Evolutionary conservation across 2,329 filamentous ascomycete species (phyloP).

Genomic region (Penicillium sp.): DNA sequence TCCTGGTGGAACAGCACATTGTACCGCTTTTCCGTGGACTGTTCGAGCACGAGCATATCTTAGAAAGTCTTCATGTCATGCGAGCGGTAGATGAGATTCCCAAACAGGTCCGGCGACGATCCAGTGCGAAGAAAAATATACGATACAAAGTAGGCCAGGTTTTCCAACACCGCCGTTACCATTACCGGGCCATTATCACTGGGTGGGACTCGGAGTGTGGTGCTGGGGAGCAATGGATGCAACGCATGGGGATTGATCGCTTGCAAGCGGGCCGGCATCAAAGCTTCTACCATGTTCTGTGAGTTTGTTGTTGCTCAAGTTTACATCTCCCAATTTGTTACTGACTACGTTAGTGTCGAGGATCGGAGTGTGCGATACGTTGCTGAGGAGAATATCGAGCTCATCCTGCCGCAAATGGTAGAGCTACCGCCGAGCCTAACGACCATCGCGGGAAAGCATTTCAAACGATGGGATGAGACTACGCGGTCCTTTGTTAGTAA

Average conservation of each 20-base stretch:
- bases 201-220: constrained; percentile 74
- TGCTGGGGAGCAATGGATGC: constrained; percentile 62
- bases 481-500: constrained; percentile 79
- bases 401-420: constrained; percentile 56
- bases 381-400: constrained; percentile 76
- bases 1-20: constrained; percentile 68
- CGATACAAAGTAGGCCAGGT: constrained; percentile 76
- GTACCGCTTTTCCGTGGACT: constrained; percentile 59
- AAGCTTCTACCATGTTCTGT: constrained; percentile 87
- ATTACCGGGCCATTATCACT: constrained; percentile 77
- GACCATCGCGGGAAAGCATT: constrained; percentile 75
- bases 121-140: constrained; percentile 46
- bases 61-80: constrained; percentile 57
- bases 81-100: constrained; percentile 57
- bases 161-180: constrained; percentile 78
- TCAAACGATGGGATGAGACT: constrained; percentile 76
- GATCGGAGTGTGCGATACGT: constrained; percentile 72
- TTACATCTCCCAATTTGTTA: constrained; percentile 8
- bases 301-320: constrained; percentile 45
- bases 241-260: constrained; percentile 62
- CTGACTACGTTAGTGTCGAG: constrained; percentile 51
- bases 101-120: constrained; percentile 47
- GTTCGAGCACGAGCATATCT: constrained; percentile 55
- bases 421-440: constrained; percentile 56
- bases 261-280: constrained; percentile 62